Base-by-base conservation (phyloP, 2,329 filamentous ascomycete species). In the Aspergillus melleus region DNA sequence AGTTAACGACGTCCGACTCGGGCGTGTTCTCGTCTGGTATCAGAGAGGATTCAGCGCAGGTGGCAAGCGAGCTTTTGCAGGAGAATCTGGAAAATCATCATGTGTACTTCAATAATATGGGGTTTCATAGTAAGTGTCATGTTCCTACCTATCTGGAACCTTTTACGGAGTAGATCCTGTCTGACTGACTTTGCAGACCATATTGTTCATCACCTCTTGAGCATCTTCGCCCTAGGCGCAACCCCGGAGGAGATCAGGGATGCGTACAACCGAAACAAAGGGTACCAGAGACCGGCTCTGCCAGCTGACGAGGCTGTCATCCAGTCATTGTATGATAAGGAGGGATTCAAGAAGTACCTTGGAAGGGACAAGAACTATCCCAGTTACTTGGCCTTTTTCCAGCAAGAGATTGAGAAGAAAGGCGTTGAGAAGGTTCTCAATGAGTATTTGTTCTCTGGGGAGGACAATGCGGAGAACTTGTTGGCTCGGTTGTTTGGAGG, bases 351-450 rank as follows among this genome's bases (percentile, higher is more conserved):
- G 53, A 70, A 76, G 12, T 86, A 85, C 63, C 77, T 95, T 0
- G 90, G 89, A 11, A 83, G 87, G 10, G 85, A 81, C 56, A 70
- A 81, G 49, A 78, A 87, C 72, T 96, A 96, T 70, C 77, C 86
- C 9, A 87, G 92, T 68, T 96, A 90, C 70, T 80, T 96, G 2
- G 77, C 79, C 6, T 96, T 90, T 78, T 97, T 92, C 76, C 85
- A 91, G 69, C 72, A 76, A 1, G 88, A 95, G 71, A 91, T 96
- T 36, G 84, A 88, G 12, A 71, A 73, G 29, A 83, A 83, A 42
- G 84, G 86, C 0, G 90, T 87, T 80, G 78, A 87, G 65, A 74
- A 79, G 1, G 86, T 88, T 0, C 58, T 96, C 29, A 77, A 81
- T 16, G 83, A 90, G 68, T 88, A 90, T 67, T 62, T 96, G 0